Percentiles rank a stretch among this genome's conserved stretches.
These are phyloP conservation scores for Hyaloraphidium curvatum DNA, from an alignment of 192 early-diverging fungal genomes.

Conservation along the genomic window DNA sequence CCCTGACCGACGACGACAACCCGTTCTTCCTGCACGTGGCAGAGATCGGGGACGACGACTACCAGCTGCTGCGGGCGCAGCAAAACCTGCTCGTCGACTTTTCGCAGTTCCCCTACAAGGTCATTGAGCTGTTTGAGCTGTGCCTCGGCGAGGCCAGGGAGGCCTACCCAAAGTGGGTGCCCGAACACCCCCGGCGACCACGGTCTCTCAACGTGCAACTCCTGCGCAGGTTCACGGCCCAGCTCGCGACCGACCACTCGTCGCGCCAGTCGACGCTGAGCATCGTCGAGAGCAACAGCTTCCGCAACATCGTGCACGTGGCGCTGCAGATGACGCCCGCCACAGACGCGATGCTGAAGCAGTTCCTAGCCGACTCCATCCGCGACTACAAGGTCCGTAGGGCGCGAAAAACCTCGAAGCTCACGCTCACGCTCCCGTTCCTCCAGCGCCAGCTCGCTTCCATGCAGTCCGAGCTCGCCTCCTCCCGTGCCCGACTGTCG, in stretches of 20 bases:
- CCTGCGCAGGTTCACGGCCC: conserved; percentile 19
- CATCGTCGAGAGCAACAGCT: conserved; percentile 34
- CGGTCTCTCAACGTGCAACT: neutral
- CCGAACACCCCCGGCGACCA: neutral
- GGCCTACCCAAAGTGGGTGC: conserved; percentile 20
- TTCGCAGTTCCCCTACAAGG: conserved; percentile 26
- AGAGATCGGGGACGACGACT: conserved; percentile 27
- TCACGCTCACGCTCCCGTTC: too few species aligned
- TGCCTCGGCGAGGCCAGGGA: too few species aligned
- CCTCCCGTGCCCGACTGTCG: neutral
- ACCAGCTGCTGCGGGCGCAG: conserved; percentile 19
- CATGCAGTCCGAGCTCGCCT: neutral
- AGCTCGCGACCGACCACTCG: conserved; percentile 8
- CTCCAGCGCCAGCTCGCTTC: conserved; percentile 3
- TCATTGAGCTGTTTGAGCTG: conserved; percentile 24
- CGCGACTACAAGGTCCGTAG: conserved; percentile 21
- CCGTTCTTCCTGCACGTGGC: conserved; percentile 27
- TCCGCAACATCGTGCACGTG: conserved; percentile 31
- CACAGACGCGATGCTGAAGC: conserved; percentile 25
- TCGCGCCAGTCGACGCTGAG: conserved; percentile 11
- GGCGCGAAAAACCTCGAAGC: too few species aligned
- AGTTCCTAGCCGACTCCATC: conserved; percentile 25
- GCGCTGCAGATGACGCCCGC: conserved; percentile 22
- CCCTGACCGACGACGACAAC: conserved; percentile 24
- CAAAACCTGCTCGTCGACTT: conserved; percentile 34